Conservation (phyloP, 345 rosid genomes). For the Citrus glauca region DNA sequence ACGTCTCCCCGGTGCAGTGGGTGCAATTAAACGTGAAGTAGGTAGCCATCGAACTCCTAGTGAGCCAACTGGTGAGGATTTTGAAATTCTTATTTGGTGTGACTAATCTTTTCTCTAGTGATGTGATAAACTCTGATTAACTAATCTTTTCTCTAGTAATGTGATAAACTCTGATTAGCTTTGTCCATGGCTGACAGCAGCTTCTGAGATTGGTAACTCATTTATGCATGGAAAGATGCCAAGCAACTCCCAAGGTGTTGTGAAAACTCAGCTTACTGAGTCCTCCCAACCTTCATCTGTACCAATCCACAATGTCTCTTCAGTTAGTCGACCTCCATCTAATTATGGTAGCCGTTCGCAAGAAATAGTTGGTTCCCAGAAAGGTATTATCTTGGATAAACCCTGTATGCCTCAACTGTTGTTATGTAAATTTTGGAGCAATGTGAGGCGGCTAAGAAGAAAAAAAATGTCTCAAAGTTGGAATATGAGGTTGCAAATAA, state of each 20-base stretch:
- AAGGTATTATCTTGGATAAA: conserved; percentile 42
- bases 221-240: conserved; percentile 41
- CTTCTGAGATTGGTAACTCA: conserved; percentile 38
- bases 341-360: conserved; percentile 68
- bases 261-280: conserved; percentile 47
- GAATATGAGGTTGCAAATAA: not conserved
- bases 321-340: conserved; percentile 69
- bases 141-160: conserved; percentile 2
- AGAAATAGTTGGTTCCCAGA: conserved; percentile 55
- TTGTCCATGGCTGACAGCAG: conserved; percentile 26
- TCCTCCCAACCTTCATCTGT: conserved; percentile 47
- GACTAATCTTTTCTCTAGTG: conserved; percentile 1
- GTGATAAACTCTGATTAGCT: conserved; percentile 12
- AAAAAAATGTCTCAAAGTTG: not conserved
- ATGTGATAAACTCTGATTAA: conserved; percentile 10
- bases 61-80: conserved; percentile 47
- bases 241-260: conserved; percentile 49
- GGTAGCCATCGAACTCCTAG: conserved; percentile 33
- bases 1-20: conserved; percentile 29
- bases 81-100: conserved; percentile 5
- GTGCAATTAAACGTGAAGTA: conserved; percentile 47
- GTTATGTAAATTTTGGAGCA: not conserved
- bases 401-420: not conserved
- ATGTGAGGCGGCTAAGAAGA: not conserved
- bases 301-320: conserved; percentile 53